Conservation (phyloP, 768 basidiomycete species). For the Russula sp. region DNA sequence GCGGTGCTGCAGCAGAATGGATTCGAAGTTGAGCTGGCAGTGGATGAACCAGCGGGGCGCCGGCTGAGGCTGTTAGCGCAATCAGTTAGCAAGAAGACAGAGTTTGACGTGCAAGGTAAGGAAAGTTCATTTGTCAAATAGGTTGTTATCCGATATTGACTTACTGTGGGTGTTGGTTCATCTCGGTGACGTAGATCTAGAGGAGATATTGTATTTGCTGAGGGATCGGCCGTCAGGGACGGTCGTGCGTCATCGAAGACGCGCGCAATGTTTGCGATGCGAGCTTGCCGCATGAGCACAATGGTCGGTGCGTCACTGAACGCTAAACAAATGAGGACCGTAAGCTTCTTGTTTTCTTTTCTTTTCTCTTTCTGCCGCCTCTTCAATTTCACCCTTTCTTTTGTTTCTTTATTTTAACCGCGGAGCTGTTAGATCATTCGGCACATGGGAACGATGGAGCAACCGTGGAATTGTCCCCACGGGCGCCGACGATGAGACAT, state of each 20-base stretch:
- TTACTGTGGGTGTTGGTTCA: background rate
- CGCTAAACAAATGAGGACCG: slow-evolving; percentile 69
- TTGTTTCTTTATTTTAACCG: background rate
- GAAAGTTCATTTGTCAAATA: background rate
- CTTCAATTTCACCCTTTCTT: background rate
- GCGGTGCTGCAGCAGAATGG: slow-evolving; percentile 84
- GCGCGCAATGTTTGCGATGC: slow-evolving; percentile 92
- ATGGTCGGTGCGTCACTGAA: slow-evolving; percentile 92
- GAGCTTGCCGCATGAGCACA: slow-evolving; percentile 93
- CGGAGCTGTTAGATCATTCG: slow-evolving; percentile 33
- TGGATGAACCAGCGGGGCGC: slow-evolving; percentile 40
- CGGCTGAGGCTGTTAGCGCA: slow-evolving; percentile 72
- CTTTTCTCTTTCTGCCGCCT: background rate
- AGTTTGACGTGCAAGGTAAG: slow-evolving; percentile 84
- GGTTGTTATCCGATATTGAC: slow-evolving; percentile 14
- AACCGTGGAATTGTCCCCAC: slow-evolving; percentile 40
- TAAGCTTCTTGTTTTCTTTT: slow-evolving; percentile 33
- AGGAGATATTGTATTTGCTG: slow-evolving; percentile 87
- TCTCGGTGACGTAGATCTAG: slow-evolving; percentile 63
- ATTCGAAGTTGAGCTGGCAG: slow-evolving; percentile 71
- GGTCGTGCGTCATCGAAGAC: slow-evolving; percentile 90
- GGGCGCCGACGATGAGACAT: slow-evolving; percentile 37
- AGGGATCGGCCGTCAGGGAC: slow-evolving; percentile 71
- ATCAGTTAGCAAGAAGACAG: slow-evolving; percentile 88
- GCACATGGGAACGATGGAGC: slow-evolving; percentile 39